Evolutionary conservation across 1,139 yeast genomes (phyloP), one percentile per base, ranked within the genome.

Genomic region (Nakaseomyces glabratus): DNA sequence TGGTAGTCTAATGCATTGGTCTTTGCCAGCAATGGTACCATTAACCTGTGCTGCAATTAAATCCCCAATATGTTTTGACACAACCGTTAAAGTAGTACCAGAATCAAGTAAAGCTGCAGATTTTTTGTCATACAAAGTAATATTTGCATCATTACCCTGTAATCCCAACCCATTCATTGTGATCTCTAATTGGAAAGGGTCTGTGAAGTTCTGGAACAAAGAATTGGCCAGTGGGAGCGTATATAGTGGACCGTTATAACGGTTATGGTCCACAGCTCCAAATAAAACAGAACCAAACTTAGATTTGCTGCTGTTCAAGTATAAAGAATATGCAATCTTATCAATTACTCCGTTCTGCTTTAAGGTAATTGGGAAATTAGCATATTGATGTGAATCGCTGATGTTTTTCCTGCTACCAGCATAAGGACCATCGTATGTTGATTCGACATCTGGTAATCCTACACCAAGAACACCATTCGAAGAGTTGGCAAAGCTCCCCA

Each of bases 71-170:
- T 44, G 49, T 1, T 47, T 31, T 19, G 82, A 79, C 7, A 76
- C 48, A 46, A 68, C 70, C 2, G 78, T 65, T 36, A 73, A 56
- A 4, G 86, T 72, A 8, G 85, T 71, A 36, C 88, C 88, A 2
- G 84, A 71, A 55, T 80, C 90, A 26, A 80, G 56, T 31, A 75
- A 54, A 3, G 76, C 81, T 1, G 71, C 60, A 21, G 46, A 40
- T 9, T 48, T 36, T 3, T 47, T 41, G 8, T 47, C 35, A 1
- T 55, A 42, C 28, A 45, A 55, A 47, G 54, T 43, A 10, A 32
- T 33, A 24, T 47, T 40, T n/a, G 34, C 33, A 24, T 46, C 39
- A 18, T 40, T 32, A 34, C 57, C 35, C 9, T 58, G 52, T 4
- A 20, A n/a, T 7, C 36, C 33, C n/a, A 52, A 32, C 6, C 62